These are phyloP conservation scores for Murraya paniculata DNA, from an alignment of 345 rosid species.

Conservation along the genomic window DNA sequence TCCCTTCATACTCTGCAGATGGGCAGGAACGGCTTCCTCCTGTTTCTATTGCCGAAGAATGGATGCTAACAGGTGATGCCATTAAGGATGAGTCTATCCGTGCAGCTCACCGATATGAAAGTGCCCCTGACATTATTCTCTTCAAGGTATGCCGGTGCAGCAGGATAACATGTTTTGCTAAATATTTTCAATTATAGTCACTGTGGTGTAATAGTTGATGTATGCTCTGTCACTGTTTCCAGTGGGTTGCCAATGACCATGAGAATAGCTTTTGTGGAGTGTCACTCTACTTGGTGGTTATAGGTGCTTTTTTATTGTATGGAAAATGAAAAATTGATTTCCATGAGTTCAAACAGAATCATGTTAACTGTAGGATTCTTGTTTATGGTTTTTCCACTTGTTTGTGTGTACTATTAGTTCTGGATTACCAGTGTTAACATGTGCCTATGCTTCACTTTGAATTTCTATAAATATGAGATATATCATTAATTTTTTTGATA, in stretches of 20 bases:
- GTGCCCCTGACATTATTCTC: constrained; percentile 88
- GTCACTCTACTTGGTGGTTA: not conserved
- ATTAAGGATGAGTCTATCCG: constrained; percentile 80
- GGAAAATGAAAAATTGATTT: not conserved
- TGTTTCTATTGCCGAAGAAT: constrained; percentile 86
- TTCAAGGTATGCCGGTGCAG: constrained; percentile 62
- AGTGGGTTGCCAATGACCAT: not conserved
- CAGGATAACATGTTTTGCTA: not conserved
- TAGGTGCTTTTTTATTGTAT: not conserved
- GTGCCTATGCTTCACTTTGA: not conserved
- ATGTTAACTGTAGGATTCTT: not conserved
- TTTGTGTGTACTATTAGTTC: not conserved
- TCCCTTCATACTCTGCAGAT: constrained; percentile 55
- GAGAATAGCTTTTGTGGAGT: not conserved
- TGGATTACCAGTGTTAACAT: not conserved
- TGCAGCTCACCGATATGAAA: constrained; percentile 83
- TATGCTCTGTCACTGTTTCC: not conserved
- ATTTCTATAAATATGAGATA: not conserved
- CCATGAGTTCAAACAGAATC: not conserved
- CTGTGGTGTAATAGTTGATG: not conserved
- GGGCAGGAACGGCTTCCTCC: constrained; percentile 91
- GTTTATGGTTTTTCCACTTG: not conserved
- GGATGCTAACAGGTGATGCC: constrained; percentile 86
- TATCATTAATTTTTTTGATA: not conserved
- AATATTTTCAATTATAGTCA: constrained; percentile 2